phyloP scores from a whole-genome alignment of 192 early-diverging fungal genomes.

The Coemansia sp. region DNA sequence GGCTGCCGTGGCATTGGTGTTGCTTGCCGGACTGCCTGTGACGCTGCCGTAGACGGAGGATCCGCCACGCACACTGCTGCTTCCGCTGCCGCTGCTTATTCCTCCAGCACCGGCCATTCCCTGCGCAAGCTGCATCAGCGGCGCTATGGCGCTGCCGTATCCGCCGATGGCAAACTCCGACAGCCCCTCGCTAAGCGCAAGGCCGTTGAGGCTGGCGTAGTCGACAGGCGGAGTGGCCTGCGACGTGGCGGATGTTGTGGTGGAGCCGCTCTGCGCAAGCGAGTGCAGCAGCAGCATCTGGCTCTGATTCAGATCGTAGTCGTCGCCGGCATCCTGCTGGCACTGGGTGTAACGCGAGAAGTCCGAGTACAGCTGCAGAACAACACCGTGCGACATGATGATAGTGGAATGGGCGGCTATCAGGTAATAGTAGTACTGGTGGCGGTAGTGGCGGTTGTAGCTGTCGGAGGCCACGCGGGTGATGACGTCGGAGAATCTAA shows the following conservation, averaged over 20 bases:
- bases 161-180: slow-evolving; percentile 52
- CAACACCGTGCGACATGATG: slow-evolving; percentile 54
- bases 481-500: slow-evolving; percentile 51
- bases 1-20: not conserved
- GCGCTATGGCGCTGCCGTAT: slow-evolving; percentile 45
- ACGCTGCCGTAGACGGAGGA: slow-evolving; percentile 49
- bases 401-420: slow-evolving; percentile 54
- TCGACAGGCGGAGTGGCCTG: slow-evolving; percentile 17
- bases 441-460: slow-evolving; percentile 51
- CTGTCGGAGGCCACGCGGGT: slow-evolving; percentile 41
- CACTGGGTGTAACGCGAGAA: slow-evolving; percentile 37
- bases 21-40: slow-evolving; percentile 39
- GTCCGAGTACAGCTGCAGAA: slow-evolving; percentile 48
- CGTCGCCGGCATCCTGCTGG: slow-evolving; percentile 27
- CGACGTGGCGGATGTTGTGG: not conserved
- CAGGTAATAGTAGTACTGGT: slow-evolving; percentile 57
- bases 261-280: not conserved
- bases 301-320: slow-evolving; percentile 1
- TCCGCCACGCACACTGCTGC: slow-evolving; percentile 37
- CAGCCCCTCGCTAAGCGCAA: slow-evolving; percentile 48
- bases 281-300: not conserved
- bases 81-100: slow-evolving; percentile 14
- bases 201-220: slow-evolving; percentile 1
- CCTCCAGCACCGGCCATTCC: slow-evolving; percentile 6
- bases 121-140: slow-evolving; percentile 45